A percentile compares a stretch with the other conserved stretches of the same genome.
phyloP scores from a whole-genome alignment of 106 monocot genomes.

The Amphibolis antarctica region DNA sequence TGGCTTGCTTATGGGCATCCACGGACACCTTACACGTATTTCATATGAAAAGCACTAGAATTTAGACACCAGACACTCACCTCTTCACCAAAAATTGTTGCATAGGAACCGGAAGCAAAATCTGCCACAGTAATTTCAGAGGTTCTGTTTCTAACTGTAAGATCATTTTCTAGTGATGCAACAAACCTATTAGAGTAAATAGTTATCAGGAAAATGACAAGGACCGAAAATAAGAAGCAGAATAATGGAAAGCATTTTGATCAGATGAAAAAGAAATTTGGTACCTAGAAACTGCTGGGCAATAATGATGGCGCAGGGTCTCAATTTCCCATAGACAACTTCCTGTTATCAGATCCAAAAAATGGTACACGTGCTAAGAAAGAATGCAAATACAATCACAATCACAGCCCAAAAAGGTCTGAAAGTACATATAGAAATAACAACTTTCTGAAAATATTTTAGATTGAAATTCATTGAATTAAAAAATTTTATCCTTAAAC shows the following conservation, averaged over 20 bases:
- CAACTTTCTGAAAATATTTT: too few species aligned
- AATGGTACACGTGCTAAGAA: background rate
- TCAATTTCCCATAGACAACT: conserved; percentile 97
- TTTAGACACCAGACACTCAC: conserved; percentile 20
- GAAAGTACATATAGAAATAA: too few species aligned
- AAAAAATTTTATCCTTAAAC: conserved; percentile 4
- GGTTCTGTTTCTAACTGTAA: conserved; percentile 75
- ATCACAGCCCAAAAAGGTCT: background rate
- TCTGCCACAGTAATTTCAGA: conserved; percentile 65
- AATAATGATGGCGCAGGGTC: conserved; percentile 78
- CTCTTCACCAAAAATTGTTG: conserved; percentile 72
- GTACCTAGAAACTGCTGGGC: conserved; percentile 83
- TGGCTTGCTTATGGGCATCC: too few species aligned
- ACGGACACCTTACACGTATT: too few species aligned
- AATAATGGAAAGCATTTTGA: too few species aligned
- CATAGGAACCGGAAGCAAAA: conserved; percentile 87
- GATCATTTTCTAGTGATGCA: conserved; percentile 80
- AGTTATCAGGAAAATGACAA: background rate
- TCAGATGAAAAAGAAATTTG: background rate
- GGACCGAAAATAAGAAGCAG: background rate
- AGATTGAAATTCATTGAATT: background rate
- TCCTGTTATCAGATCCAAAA: conserved; percentile 29
- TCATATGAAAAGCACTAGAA: background rate
- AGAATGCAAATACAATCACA: background rate
- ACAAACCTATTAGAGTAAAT: conserved; percentile 39